Conservation (phyloP, 768 basidiomycete genomes). For the Mycena sanguinolenta region DNA sequence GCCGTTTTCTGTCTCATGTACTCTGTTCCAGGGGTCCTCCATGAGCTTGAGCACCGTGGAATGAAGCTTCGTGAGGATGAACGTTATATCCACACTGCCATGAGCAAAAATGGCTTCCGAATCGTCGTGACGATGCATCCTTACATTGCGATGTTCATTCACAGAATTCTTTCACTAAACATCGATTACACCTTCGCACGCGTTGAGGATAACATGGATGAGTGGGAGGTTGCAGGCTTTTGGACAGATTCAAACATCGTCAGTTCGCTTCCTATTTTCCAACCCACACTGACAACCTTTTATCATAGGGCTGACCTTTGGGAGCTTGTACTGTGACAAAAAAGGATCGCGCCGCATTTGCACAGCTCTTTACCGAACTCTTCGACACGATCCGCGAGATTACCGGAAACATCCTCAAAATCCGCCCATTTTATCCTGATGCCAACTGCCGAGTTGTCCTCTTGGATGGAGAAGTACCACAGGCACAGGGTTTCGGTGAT, state of each 20-base stretch:
- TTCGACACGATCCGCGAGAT: constrained; percentile 26
- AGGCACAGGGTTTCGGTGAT: neutral
- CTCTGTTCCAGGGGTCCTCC: too few relatives aligned
- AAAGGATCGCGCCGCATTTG: constrained; percentile 23
- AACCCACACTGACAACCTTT: constrained; percentile 26
- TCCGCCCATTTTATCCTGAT: constrained; percentile 33
- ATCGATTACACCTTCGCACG: constrained; percentile 43
- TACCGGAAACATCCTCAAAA: constrained; percentile 34
- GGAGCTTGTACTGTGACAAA: neutral
- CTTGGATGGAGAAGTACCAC: constrained; percentile 23
- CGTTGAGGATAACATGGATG: constrained; percentile 37
- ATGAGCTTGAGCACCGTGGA: too few relatives aligned
- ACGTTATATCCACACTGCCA: too few relatives aligned
- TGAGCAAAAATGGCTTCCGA: constrained; percentile 10
- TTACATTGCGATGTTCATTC: constrained; percentile 25
- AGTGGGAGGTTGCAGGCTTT: constrained; percentile 40
- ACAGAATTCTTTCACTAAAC: constrained; percentile 25
- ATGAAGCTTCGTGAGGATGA: constrained; percentile 25
- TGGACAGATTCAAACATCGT: constrained; percentile 16
- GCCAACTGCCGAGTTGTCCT: constrained; percentile 26
- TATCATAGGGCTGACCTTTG: neutral
- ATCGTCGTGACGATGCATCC: constrained; percentile 28
- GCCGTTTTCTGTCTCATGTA: too few relatives aligned
- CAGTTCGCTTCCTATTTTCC: neutral
- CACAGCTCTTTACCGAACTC: constrained; percentile 27